Conservation (phyloP, 805 yeast genomes). For the Sugiyamaella boreocaroliniensis region DNA sequence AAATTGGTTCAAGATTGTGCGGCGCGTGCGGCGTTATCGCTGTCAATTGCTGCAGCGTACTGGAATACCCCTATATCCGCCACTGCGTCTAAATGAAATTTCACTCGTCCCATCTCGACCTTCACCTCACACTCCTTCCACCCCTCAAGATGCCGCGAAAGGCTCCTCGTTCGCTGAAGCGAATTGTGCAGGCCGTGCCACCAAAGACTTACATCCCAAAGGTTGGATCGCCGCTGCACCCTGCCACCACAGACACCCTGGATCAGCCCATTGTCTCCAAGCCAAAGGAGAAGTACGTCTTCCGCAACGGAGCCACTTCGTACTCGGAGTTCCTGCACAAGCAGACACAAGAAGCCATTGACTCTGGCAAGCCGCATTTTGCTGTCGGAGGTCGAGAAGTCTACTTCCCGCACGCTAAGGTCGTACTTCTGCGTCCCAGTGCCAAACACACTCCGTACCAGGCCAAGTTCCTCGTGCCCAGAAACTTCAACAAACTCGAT, state of each 20-base stretch:
- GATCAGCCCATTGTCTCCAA: background rate
- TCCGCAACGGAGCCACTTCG: background rate
- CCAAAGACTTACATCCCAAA: slow-evolving; percentile 19
- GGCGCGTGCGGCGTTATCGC: too few relatives aligned
- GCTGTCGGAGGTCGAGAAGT: slow-evolving; percentile 67
- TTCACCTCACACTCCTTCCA: background rate
- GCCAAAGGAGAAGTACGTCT: background rate
- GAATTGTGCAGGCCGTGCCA: slow-evolving; percentile 14
- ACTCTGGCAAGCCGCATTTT: slow-evolving; percentile 66
- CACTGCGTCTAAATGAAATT: background rate
- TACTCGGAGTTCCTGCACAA: background rate
- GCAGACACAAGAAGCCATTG: slow-evolving; percentile 12
- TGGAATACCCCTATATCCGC: too few relatives aligned
- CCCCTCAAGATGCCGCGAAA: slow-evolving; percentile 10
- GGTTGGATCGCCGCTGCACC: background rate
- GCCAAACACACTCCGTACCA: slow-evolving; percentile 98
- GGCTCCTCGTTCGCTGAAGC: slow-evolving; percentile 7
- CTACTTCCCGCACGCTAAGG: slow-evolving; percentile 80
- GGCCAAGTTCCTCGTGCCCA: slow-evolving; percentile 93
- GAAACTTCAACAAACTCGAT: slow-evolving; percentile 87
- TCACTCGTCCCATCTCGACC: background rate
- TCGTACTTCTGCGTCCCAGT: slow-evolving; percentile 76
- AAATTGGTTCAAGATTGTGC: too few relatives aligned
- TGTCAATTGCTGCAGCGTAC: too few relatives aligned
- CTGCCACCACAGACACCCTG: background rate